Percentiles rank a stretch among this genome's conserved stretches.
These are phyloP conservation scores for Aureobasidium leucospermi DNA, from an alignment of 2,329 filamentous ascomycete species.

Conservation along the genomic window DNA sequence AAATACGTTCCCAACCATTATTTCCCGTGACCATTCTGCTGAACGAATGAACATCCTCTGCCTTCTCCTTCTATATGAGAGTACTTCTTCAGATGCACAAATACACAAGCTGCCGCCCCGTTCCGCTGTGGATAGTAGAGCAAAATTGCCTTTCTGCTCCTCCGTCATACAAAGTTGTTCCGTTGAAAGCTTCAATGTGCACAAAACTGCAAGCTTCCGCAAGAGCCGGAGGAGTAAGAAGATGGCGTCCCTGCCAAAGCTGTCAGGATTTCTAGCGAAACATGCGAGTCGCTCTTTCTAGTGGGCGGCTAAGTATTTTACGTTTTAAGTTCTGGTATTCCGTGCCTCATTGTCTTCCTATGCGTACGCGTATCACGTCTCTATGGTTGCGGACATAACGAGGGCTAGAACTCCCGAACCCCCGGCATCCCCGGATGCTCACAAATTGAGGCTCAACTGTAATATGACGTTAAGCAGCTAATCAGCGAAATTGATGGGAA, in stretches of 20 bases:
- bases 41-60: too few species aligned
- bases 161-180: not conserved
- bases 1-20: not conserved
- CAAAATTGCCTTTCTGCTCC: not conserved
- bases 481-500: not conserved
- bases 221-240: not conserved
- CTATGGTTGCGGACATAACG: not conserved
- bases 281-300: too few species aligned
- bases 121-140: not conserved
- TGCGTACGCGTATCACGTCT: too few species aligned
- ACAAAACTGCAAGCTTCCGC: not conserved
- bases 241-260: not conserved
- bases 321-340: not conserved
- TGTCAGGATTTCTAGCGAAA: not conserved
- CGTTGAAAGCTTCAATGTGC: not conserved
- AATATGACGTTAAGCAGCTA: not conserved
- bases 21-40: too few species aligned
- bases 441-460: slow-evolving; percentile 1
- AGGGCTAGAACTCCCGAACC: not conserved
- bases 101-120: not conserved
- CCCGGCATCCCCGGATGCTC: slow-evolving; percentile 6
- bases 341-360: too few species aligned
- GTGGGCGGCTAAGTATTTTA: too few species aligned
- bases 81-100: too few species aligned
- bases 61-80: too few species aligned